Conservation (phyloP, 1,284 basidiomycete genomes). For the Rhodotorula glutinis region DNA sequence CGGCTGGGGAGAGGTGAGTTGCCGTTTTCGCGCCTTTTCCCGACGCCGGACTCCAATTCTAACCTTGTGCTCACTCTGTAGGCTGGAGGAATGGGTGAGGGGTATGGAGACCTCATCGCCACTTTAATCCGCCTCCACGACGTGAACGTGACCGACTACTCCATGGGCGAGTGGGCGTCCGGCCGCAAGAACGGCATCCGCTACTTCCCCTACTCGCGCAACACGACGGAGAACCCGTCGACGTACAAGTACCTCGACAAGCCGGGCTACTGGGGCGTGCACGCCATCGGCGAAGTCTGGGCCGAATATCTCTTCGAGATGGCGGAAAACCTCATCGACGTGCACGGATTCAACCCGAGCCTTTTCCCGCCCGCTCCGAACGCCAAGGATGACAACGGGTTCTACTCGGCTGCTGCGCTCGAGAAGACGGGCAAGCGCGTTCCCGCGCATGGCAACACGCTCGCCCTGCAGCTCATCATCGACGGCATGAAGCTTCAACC, state of each 20-base stretch:
- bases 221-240: slow-evolving; percentile 72
- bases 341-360: slow-evolving; percentile 72
- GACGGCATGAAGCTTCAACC: slow-evolving; percentile 93
- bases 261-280: slow-evolving; percentile 72
- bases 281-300: slow-evolving; percentile 83
- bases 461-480: slow-evolving; percentile 72
- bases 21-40: too few relatives aligned
- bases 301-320: slow-evolving; percentile 65
- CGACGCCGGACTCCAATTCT: too few relatives aligned
- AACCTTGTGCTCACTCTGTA: too few relatives aligned
- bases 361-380: slow-evolving; percentile 70
- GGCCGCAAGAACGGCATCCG: slow-evolving; percentile 74
- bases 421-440: slow-evolving; percentile 53
- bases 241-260: slow-evolving; percentile 95
- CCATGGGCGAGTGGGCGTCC: slow-evolving; percentile 94
- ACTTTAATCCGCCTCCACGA: slow-evolving; percentile 39
- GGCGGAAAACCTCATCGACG: slow-evolving; percentile 62
- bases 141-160: slow-evolving; percentile 25
- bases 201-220: slow-evolving; percentile 73
- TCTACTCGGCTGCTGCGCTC: slow-evolving; percentile 58
- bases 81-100: slow-evolving; percentile 74
- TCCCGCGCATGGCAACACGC: slow-evolving; percentile 87
- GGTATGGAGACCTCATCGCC: slow-evolving; percentile 38
- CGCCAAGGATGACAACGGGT: slow-evolving; percentile 62
- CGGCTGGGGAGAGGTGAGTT: slow-evolving; percentile 54